A percentile compares a stretch with the other conserved stretches of the same genome.
Conservation (phyloP, 1,284 basidiomycete genomes). For the Apiotrichum montevideense region DNA sequence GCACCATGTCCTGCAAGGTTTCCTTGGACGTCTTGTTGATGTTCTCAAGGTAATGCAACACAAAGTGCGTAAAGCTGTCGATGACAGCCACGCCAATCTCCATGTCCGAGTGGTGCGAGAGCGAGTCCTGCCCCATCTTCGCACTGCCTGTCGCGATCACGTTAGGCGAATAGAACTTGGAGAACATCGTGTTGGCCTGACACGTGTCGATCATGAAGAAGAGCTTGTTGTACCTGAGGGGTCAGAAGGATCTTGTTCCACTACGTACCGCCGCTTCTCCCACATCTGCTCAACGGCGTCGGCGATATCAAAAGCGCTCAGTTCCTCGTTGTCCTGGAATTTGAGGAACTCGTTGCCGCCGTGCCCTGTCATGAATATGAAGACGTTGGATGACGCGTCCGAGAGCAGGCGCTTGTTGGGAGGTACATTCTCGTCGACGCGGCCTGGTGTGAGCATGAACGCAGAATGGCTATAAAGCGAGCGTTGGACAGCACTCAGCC, state of each 20-base stretch:
- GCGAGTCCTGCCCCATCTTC: slow-evolving; percentile 81
- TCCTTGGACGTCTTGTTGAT: slow-evolving; percentile 81
- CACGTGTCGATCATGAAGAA: slow-evolving; percentile 99
- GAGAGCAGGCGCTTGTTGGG: slow-evolving; percentile 85
- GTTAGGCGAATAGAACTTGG: slow-evolving; percentile 91
- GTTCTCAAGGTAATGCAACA: slow-evolving; percentile 83
- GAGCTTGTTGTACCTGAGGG: slow-evolving; percentile 84
- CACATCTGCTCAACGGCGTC: slow-evolving; percentile 99
- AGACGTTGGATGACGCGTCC: slow-evolving; percentile 88
- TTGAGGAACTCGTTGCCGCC: slow-evolving; percentile 98
- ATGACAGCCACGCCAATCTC: slow-evolving; percentile 95
- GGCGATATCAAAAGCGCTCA: slow-evolving; percentile 89
- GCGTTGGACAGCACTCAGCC: not conserved
- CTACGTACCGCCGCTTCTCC: slow-evolving; percentile 75
- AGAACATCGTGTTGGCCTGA: slow-evolving; percentile 94
- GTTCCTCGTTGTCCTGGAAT: slow-evolving; percentile 98
- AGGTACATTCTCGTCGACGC: slow-evolving; percentile 63
- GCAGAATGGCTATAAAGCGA: too few relatives aligned
- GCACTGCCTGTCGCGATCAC: slow-evolving; percentile 91
- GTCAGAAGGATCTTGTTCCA: too few relatives aligned
- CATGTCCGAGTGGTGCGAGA: slow-evolving; percentile 89
- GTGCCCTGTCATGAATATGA: slow-evolving; percentile 97
- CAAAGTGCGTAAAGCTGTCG: slow-evolving; percentile 88
- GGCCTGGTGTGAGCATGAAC: slow-evolving; percentile 55
- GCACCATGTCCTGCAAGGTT: slow-evolving; percentile 77